Evolutionary conservation across 352 stramenopile genomes (phyloP), one percentile per base, ranked within the genome.

Genomic region (Phytopythium delawarense): DNA sequence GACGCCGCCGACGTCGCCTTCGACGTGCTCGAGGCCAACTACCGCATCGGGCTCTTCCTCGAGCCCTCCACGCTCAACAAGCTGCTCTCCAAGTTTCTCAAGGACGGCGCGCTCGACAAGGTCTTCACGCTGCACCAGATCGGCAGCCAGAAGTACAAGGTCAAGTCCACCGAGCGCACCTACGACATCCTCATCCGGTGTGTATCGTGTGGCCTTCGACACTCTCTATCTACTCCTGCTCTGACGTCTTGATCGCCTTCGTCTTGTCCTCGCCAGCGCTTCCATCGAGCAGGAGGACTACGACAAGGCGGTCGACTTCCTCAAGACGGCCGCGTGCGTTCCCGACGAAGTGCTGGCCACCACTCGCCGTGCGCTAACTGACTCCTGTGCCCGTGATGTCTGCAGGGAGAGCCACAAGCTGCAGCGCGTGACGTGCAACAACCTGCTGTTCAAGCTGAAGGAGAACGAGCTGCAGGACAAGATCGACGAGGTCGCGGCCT

Each of bases 401-500:
- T 25, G 57, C 51, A 92, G 83, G 50, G 74, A 89, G 58, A 64
- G 69, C 62, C 81, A 84, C 64, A 89, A 89, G 69, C 70, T 92
- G 44, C 84, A 91, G 72, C 83, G 83, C 65, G 83, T 92, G 76
- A 92, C 83, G 62, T 92, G 83, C 79, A 92, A 92, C 79, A 91
- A 92, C 72, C 54, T 92, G 62, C 70, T 92, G 25, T 91, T 90
- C 68, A 89, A 92, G 76, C 79, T 92, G n/a, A 92, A 92, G 72
- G 76, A 89, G 63, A 78, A 81, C 59, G 81, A 87, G 44, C 69
- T 90, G 67, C 69, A 79, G 59, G 83, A 92, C 30, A 89, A 92
- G 81, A 90, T 92, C 58, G 78, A 85, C n/a, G 78, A 89, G 48
- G 83, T 92, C 39, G 83, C 76, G 59, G 71, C 72, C 40, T 76